phyloP scores from a whole-genome alignment of 129 eudicot genomes.

The Silybum marianum region DNA sequence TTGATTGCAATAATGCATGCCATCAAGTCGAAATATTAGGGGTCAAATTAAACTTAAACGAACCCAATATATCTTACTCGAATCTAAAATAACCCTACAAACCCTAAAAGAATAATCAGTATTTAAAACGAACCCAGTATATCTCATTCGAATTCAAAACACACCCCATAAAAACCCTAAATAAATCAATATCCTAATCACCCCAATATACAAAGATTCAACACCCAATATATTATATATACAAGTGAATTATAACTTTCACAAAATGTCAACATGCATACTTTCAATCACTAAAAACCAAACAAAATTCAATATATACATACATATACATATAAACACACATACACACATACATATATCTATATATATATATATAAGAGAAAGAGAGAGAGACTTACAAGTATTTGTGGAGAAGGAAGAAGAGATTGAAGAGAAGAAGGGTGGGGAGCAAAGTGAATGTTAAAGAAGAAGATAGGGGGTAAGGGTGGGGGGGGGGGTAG shows the following conservation, averaged over 20 bases:
- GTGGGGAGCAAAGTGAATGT: not conserved
- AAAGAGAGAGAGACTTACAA: conserved; percentile 27
- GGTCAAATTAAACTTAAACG: not conserved
- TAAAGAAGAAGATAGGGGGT: not conserved
- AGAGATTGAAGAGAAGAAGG: conserved; percentile 28
- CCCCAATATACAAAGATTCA: not conserved
- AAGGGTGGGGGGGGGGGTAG: too few relatives aligned
- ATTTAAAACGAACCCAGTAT: not conserved
- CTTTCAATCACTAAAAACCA: not conserved
- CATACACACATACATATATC: not conserved
- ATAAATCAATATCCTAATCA: not conserved
- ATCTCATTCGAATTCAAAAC: not conserved
- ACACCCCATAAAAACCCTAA: not conserved
- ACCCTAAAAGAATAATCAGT: too few relatives aligned
- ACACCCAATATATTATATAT: not conserved
- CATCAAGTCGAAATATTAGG: not conserved
- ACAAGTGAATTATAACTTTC: not conserved
- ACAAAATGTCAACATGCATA: conserved; percentile 21
- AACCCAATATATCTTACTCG: too few relatives aligned
- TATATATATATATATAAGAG: not conserved
- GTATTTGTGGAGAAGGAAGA: conserved; percentile 31
- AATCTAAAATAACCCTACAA: too few relatives aligned
- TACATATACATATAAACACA: not conserved
- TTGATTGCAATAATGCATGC: not conserved
- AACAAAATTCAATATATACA: not conserved